Conservation (phyloP, 495 filamentous ascomycete genomes). For the Delitschia confertaspora region DNA sequence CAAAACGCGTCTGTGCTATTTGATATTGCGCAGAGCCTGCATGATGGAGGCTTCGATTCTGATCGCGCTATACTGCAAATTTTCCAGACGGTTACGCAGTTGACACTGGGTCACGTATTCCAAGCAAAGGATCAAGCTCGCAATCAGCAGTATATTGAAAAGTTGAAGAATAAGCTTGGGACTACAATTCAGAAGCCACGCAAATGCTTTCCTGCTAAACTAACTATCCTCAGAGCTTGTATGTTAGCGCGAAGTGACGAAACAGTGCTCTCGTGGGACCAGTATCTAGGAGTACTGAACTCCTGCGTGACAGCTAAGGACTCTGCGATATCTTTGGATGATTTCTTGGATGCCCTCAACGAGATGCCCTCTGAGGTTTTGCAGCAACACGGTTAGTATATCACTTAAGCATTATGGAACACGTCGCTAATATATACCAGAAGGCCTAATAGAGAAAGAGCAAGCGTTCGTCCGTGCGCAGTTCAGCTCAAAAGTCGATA, state of each 20-base stretch:
- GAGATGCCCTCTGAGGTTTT: constrained; percentile 6
- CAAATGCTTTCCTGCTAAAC: constrained; percentile 1
- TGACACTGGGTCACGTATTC: constrained; percentile 8
- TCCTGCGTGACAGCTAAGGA: not conserved
- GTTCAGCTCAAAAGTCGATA: not conserved
- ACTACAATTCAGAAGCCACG: not conserved
- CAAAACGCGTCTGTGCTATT: constrained; percentile 4
- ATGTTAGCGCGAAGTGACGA: constrained; percentile 4
- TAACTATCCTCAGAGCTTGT: constrained; percentile 10
- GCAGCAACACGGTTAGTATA: not conserved
- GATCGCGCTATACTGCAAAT: not conserved
- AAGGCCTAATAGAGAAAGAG: not conserved
- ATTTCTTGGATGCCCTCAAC: constrained; percentile 15
- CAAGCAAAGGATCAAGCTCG: constrained; percentile 14
- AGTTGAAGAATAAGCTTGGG: constrained; percentile 1
- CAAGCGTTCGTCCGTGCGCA: not conserved
- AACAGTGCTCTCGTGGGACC: not conserved
- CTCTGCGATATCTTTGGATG: not conserved
- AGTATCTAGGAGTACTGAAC: constrained; percentile 2
- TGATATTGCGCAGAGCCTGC: constrained; percentile 6
- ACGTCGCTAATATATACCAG: too few relatives aligned
- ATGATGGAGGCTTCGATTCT: constrained; percentile 5
- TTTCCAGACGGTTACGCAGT: constrained; percentile 5
- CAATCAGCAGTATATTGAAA: constrained; percentile 10
- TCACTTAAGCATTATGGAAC: too few relatives aligned